Evolutionary conservation across 306 rosid species (phyloP).

Genomic region (Quercus dentata): DNA sequence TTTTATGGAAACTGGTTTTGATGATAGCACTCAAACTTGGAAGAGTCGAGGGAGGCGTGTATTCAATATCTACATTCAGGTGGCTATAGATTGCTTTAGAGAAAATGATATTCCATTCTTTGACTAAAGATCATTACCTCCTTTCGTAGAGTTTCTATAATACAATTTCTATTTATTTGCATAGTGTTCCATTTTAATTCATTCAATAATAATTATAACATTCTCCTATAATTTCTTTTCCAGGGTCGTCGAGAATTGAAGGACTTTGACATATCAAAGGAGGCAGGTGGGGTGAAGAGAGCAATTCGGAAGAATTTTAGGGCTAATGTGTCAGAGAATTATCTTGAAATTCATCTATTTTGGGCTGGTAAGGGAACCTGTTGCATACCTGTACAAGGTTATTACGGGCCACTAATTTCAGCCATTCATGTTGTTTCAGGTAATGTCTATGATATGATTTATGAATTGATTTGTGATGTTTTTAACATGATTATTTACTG

Average conservation of each 20-base stretch:
- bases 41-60: slow-evolving; percentile 61
- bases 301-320: slow-evolving; percentile 19
- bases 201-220: too few species aligned
- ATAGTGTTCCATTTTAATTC: too few species aligned
- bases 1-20: slow-evolving; percentile 57
- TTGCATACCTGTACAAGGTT: slow-evolving; percentile 54
- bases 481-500: too few species aligned
- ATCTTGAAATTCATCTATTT: slow-evolving; percentile 70
- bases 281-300: slow-evolving; percentile 42
- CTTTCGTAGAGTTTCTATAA: background rate
- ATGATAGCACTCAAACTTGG: slow-evolving; percentile 36
- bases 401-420: slow-evolving; percentile 71
- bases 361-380: slow-evolving; percentile 94
- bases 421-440: slow-evolving; percentile 71
- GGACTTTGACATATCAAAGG: slow-evolving; percentile 62
- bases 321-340: slow-evolving; percentile 49
- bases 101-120: background rate
- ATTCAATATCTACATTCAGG: slow-evolving; percentile 78
- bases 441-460: slow-evolving; percentile 15
- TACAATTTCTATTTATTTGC: too few species aligned
- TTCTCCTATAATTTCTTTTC: background rate
- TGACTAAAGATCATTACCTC: background rate
- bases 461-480: too few species aligned
- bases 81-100: background rate
- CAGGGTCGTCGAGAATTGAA: slow-evolving; percentile 52